A percentile compares a stretch with the other conserved stretches of the same genome.
These are phyloP conservation scores for Shiraia sp. DNA, from an alignment of 2,329 filamentous ascomycete genomes.

Conservation along the genomic window DNA sequence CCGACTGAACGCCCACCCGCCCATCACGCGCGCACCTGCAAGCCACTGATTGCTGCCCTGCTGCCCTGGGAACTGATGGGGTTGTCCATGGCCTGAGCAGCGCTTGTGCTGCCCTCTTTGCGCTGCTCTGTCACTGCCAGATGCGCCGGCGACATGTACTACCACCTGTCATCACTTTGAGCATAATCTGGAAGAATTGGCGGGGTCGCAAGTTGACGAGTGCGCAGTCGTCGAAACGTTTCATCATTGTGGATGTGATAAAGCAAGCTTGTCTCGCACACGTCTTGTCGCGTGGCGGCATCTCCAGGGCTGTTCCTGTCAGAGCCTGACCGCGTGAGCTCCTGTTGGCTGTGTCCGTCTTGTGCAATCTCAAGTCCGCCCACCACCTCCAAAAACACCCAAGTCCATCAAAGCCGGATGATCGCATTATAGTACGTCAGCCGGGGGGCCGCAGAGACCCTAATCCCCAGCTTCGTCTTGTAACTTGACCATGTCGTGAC, in stretches of 20 bases:
- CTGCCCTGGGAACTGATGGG: no score
- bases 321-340: conserved; percentile 31
- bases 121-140: neutral
- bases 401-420: conserved; percentile 14
- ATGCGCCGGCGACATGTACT: neutral
- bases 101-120: neutral
- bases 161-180: conserved; percentile 1
- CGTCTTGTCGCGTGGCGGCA: conserved; percentile 23
- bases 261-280: conserved; percentile 15
- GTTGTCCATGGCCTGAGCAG: neutral
- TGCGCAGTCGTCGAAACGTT: conserved; percentile 2
- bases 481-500: conserved; percentile 6
- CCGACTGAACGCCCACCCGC: no score
- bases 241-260: conserved; percentile 12
- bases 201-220: conserved; percentile 30
- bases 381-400: conserved; percentile 18
- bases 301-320: conserved; percentile 22
- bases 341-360: no score
- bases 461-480: conserved; percentile 14
- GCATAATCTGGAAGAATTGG: conserved; percentile 12
- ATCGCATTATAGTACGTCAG: conserved; percentile 15
- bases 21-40: no score
- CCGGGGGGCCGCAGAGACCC: conserved; percentile 17
- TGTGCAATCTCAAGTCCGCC: conserved; percentile 34
- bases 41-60: no score